A percentile compares a stretch with the other conserved stretches of the same genome.
Conservation (phyloP, 2,329 filamentous ascomycete species). For the Xylariaceae sp. region DNA sequence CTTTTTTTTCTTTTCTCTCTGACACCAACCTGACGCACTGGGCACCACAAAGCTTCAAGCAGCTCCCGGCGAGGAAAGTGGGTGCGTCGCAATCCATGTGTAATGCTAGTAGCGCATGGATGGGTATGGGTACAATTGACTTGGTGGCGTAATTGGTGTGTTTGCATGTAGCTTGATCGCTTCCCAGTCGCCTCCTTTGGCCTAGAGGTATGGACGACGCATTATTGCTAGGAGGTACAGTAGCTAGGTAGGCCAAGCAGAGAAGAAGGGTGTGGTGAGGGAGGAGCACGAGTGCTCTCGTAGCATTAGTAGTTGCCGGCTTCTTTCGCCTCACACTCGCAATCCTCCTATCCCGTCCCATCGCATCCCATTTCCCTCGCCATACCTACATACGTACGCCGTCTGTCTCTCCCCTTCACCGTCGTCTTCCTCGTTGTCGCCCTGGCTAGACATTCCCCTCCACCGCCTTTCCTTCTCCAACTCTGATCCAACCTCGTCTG, state of each 20-base stretch:
- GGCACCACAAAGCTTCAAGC: neutral
- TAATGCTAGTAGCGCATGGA: too few relatives aligned
- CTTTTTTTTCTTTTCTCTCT: neutral
- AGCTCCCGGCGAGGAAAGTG: neutral
- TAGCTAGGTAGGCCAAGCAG: too few relatives aligned
- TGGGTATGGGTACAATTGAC: neutral
- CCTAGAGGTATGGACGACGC: neutral
- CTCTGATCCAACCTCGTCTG: conserved; percentile 15
- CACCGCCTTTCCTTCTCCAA: conserved; percentile 20
- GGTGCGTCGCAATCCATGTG: too few relatives aligned
- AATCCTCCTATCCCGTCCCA: conserved; percentile 1
- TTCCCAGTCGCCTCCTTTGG: neutral
- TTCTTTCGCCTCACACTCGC: neutral
- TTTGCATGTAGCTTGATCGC: neutral
- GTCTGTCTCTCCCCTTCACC: neutral
- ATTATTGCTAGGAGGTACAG: too few relatives aligned
- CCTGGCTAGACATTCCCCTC: conserved; percentile 2
- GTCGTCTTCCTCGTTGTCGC: neutral
- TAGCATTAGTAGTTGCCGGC: neutral
- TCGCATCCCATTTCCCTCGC: conserved; percentile 1
- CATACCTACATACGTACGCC: conserved; percentile 11
- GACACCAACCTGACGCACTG: neutral
- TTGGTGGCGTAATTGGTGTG: neutral
- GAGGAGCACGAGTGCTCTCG: too few relatives aligned
- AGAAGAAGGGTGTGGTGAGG: too few relatives aligned